Conservation (phyloP, 441 rosid species). For the Flueggea neowawraea region DNA sequence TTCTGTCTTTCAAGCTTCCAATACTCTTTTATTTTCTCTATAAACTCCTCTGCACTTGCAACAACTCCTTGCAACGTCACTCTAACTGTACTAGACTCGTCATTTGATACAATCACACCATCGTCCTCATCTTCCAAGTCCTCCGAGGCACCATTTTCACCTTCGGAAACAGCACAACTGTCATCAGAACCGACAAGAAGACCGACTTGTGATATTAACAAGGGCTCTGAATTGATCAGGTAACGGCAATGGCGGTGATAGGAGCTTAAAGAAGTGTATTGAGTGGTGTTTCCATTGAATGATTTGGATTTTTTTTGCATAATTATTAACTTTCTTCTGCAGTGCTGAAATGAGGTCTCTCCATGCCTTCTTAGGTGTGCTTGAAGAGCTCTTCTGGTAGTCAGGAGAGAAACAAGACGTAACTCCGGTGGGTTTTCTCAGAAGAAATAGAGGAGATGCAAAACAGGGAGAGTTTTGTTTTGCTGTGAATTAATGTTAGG, state of each 20-base stretch:
- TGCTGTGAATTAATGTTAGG: no score
- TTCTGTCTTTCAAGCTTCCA: constrained; percentile 28
- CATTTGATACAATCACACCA: neutral
- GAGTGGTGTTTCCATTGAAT: neutral
- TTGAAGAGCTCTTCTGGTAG: constrained; percentile 11
- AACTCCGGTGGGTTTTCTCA: neutral
- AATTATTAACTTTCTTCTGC: constrained; percentile 5
- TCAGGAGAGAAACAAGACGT: constrained; percentile 5
- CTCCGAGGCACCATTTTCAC: neutral
- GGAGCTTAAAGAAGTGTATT: neutral
- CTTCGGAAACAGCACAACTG: no score
- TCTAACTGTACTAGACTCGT: neutral
- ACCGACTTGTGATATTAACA: no score
- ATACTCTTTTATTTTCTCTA: constrained; percentile 5
- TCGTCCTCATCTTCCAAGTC: neutral
- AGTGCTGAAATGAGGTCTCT: constrained; percentile 8
- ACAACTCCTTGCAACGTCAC: constrained; percentile 21
- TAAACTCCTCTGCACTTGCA: constrained; percentile 30
- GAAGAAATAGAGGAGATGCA: neutral
- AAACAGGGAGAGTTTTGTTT: no score
- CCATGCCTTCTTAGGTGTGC: constrained; percentile 10
- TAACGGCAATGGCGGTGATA: neutral
- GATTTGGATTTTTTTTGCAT: constrained; percentile 1
- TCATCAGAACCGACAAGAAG: no score
- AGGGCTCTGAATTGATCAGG: no score